Conservation (phyloP, 1,284 basidiomycete genomes). For the Spongiforma sp. region DNA sequence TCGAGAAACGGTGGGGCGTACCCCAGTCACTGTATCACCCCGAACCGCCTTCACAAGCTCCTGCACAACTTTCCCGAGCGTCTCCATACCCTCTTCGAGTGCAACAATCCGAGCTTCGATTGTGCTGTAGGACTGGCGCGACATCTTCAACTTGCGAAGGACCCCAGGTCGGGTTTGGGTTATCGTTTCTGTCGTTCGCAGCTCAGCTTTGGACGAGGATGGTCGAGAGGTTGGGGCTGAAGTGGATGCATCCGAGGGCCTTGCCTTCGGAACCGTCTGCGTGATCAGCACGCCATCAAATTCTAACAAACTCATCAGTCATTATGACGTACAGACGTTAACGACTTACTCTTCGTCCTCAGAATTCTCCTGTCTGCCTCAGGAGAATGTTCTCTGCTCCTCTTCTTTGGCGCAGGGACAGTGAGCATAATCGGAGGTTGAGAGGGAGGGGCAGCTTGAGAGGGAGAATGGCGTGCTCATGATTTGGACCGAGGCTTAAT, state of each 20-base stretch:
- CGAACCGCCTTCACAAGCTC: background rate
- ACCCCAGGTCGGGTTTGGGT: too few species aligned
- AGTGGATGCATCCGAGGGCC: background rate
- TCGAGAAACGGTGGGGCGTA: background rate
- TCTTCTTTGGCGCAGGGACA: background rate
- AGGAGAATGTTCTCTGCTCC: background rate
- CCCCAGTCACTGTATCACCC: background rate
- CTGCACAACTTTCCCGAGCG: background rate
- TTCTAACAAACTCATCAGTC: background rate
- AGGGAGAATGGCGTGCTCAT: background rate
- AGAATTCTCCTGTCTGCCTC: background rate
- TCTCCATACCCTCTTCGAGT: background rate
- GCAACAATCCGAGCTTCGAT: too few species aligned
- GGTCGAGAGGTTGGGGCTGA: too few species aligned
- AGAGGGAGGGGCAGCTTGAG: background rate
- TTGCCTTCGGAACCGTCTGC: background rate
- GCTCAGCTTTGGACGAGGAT: too few species aligned
- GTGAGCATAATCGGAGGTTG: background rate
- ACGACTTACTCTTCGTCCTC: background rate
- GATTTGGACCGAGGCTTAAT: background rate
- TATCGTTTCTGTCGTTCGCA: too few species aligned
- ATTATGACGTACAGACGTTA: background rate
- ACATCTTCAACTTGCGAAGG: too few species aligned
- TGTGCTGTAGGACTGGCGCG: too few species aligned
- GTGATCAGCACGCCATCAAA: background rate